Conservation (phyloP, 805 yeast genomes). For the Candida sithepensis region DNA sequence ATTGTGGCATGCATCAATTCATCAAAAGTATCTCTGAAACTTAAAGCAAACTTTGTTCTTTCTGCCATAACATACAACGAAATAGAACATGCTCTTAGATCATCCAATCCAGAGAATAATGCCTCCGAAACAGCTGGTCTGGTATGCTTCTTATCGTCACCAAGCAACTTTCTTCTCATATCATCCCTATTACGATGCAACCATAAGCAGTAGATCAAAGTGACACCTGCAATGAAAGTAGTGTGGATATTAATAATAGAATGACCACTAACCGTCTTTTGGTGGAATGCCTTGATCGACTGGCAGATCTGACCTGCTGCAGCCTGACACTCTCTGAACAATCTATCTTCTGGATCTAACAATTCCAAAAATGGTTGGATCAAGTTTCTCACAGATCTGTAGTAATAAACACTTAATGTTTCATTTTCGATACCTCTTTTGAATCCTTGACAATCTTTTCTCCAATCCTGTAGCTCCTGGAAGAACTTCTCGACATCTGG, state of each 20-base stretch:
- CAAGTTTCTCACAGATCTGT: constrained; percentile 54
- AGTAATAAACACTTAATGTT: constrained; percentile 55
- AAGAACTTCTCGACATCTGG: constrained; percentile 50
- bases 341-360: constrained; percentile 54
- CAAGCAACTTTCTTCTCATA: constrained; percentile 47
- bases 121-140: constrained; percentile 55
- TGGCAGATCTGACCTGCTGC: constrained; percentile 72
- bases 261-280: constrained; percentile 58
- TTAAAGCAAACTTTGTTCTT: constrained; percentile 56
- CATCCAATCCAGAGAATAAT: constrained; percentile 54
- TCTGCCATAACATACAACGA: constrained; percentile 65
- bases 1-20: constrained; percentile 62
- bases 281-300: constrained; percentile 58
- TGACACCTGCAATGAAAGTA: constrained; percentile 66
- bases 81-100: constrained; percentile 61
- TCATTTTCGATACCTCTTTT: constrained; percentile 52
- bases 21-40: constrained; percentile 65
- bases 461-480: constrained; percentile 56
- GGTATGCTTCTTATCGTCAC: constrained; percentile 58
- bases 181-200: constrained; percentile 60
- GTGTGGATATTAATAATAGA: constrained; percentile 66
- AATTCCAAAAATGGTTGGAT: constrained; percentile 64
- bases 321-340: constrained; percentile 64
- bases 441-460: constrained; percentile 47
- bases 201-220: constrained; percentile 65